These are phyloP conservation scores for Candida schatavii DNA, from an alignment of 805 yeast species.

Conservation along the genomic window DNA sequence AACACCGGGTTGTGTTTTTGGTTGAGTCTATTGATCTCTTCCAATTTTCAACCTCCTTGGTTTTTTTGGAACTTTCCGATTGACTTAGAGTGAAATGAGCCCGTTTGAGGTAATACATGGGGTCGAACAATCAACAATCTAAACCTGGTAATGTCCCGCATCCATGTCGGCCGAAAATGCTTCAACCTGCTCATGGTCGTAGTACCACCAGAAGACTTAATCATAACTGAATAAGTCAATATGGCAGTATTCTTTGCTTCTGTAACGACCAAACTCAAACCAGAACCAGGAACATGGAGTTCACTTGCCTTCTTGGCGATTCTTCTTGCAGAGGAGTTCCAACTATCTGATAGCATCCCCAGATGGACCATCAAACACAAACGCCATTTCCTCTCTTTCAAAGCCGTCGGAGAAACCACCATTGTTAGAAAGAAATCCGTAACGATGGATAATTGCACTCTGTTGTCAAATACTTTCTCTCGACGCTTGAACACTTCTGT, in stretches of 20 bases:
- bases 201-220: constrained; percentile 97
- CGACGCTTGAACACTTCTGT: too few species aligned
- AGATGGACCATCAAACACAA: constrained; percentile 97
- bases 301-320: constrained; percentile 88
- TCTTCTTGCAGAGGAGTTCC: constrained; percentile 90
- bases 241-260: constrained; percentile 77
- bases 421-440: constrained; percentile 93
- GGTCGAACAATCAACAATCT: constrained; percentile 81
- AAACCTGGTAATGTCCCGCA: constrained; percentile 76
- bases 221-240: constrained; percentile 88
- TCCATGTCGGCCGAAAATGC: constrained; percentile 65
- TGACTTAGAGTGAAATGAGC: constrained; percentile 67
- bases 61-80: constrained; percentile 64
- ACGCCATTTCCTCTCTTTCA: constrained; percentile 74
- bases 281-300: constrained; percentile 97
- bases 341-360: constrained; percentile 89
- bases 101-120: constrained; percentile 75
- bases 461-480: too few species aligned
- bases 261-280: constrained; percentile 63
- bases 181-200: constrained; percentile 96
- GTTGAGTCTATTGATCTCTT: constrained; percentile 80
- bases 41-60: constrained; percentile 79
- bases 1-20: constrained; percentile 78
- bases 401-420: constrained; percentile 94
- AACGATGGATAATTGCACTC: constrained; percentile 99